Evolutionary conservation across 2,329 filamentous ascomycete species (phyloP).

Genomic region (Diplodia mutila): DNA sequence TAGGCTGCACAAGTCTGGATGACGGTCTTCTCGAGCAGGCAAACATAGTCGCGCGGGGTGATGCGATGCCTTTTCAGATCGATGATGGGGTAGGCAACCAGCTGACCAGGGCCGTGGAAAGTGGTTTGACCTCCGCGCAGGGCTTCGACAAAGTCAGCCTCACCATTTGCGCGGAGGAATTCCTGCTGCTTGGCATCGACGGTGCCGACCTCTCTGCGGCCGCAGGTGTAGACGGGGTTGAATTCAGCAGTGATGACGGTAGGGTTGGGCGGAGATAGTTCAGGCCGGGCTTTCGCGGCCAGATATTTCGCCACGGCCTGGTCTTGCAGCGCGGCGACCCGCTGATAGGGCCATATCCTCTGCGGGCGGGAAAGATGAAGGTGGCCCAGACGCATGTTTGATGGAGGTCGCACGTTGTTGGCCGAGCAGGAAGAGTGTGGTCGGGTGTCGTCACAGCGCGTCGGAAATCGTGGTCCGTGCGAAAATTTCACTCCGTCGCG

Average conservation of each 20-base stretch:
- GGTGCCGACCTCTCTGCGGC: constrained; percentile 70
- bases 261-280: constrained; percentile 47
- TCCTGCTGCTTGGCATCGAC: constrained; percentile 53
- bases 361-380: constrained; percentile 16
- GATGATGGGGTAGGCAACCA: constrained; percentile 91
- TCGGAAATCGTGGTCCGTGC: constrained; percentile 1
- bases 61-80: constrained; percentile 73
- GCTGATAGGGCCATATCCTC: constrained; percentile 13
- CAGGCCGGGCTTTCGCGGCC: constrained; percentile 26
- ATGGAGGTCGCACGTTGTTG: background rate
- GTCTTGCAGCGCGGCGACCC: constrained; percentile 20
- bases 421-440: background rate
- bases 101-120: constrained; percentile 91
- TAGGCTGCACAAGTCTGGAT: constrained; percentile 66
- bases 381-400: constrained; percentile 18
- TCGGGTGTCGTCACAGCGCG: background rate
- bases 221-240: constrained; percentile 83
- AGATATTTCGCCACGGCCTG: constrained; percentile 19
- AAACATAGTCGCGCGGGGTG: constrained; percentile 75
- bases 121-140: constrained; percentile 89
- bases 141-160: constrained; percentile 69
- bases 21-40: constrained; percentile 75
- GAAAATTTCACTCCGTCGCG: constrained; percentile 16
- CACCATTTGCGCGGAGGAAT: constrained; percentile 44
- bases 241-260: constrained; percentile 83